A percentile compares a stretch with the other conserved stretches of the same genome.
Evolutionary conservation across 495 filamentous ascomycete genomes (phyloP).

Genomic region (Penicillium nucicola): DNA sequence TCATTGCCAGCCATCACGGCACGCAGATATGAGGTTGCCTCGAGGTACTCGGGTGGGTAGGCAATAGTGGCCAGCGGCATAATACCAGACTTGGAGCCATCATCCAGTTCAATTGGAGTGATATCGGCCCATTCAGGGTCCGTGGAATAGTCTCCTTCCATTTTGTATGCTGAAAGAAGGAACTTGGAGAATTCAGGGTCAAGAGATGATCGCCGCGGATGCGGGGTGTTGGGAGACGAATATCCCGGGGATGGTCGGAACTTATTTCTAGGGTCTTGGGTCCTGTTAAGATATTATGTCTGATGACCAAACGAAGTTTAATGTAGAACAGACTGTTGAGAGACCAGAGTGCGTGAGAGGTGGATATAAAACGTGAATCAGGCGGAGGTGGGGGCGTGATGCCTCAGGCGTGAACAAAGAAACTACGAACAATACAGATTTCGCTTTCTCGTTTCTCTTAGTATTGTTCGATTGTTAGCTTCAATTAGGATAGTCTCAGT

Average conservation of each 20-base stretch:
- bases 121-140: constrained; percentile 83
- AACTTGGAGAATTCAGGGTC: neutral
- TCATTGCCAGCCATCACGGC: constrained; percentile 91
- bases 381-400: constrained; percentile 19
- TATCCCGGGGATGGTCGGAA: neutral
- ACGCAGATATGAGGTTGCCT: constrained; percentile 85
- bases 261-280: neutral
- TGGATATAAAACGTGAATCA: constrained; percentile 9
- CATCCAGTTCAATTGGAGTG: constrained; percentile 76
- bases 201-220: neutral
- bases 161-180: constrained; percentile 1
- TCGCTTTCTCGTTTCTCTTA: constrained; percentile 7
- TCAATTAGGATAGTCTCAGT: too few species aligned
- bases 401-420: constrained; percentile 17
- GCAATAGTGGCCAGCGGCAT: constrained; percentile 82
- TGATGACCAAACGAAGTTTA: neutral
- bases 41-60: constrained; percentile 80
- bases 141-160: constrained; percentile 53
- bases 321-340: neutral
- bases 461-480: neutral
- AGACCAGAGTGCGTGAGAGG: neutral
- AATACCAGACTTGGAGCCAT: constrained; percentile 56
- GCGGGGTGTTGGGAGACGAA: neutral
- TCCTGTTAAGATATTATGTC: neutral
- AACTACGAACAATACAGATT: constrained; percentile 14